Conservation (phyloP, 108 stramenopile species). For the Cyclotella baltica region DNA sequence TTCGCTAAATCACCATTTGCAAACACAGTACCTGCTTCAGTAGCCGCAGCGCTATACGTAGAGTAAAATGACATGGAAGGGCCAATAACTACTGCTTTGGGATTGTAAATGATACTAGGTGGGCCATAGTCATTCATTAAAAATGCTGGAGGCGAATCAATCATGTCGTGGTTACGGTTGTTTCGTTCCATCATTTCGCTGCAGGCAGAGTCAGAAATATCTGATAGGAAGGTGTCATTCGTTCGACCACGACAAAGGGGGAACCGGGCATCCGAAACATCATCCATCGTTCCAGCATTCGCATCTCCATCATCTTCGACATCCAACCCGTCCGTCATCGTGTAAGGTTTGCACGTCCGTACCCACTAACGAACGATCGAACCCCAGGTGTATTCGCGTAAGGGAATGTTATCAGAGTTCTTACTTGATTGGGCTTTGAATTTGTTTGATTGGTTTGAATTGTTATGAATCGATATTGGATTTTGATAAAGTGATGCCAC, state of each 20-base stretch:
- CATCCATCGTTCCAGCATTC: no score
- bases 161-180: neutral
- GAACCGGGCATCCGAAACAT: no score
- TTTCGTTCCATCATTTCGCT: neutral
- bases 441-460: no score
- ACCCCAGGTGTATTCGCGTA: no score
- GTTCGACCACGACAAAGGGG: neutral
- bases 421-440: no score
- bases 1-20: neutral
- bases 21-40: neutral
- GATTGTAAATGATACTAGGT: constrained; percentile 2
- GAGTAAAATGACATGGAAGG: neutral
- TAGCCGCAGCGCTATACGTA: constrained; percentile 1
- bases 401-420: no score
- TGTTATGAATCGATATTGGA: no score
- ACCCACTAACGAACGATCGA: no score
- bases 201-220: constrained; percentile 2
- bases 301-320: no score
- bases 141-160: constrained; percentile 4
- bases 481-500: no score
- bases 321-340: no score
- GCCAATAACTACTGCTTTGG: neutral
- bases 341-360: no score
- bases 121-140: neutral
- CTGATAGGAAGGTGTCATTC: neutral